Percentiles rank a stretch among this genome's conserved stretches.
Evolutionary conservation across 169 alveolate species (phyloP).

Genomic region (Plasmodium billcollinsi): DNA sequence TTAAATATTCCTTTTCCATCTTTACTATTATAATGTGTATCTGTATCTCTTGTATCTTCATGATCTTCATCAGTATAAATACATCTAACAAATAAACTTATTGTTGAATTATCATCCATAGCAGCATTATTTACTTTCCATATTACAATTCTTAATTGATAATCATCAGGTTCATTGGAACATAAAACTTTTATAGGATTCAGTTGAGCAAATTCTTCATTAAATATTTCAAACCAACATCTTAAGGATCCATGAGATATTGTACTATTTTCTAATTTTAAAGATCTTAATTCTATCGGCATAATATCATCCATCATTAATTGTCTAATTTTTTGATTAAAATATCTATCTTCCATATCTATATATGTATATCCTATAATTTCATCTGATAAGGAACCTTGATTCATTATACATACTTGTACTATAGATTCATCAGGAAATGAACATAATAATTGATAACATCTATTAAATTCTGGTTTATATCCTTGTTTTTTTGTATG

Average conservation of each 20-base stretch:
- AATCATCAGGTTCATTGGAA: conserved; percentile 90
- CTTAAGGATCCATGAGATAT: conserved; percentile 91
- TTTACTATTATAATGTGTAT: conserved; percentile 91
- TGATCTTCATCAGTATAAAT: conserved; percentile 86
- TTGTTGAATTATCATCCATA: conserved; percentile 87
- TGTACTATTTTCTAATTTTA: conserved; percentile 85
- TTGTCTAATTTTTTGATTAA: conserved; percentile 86
- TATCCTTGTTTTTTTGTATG: conserved; percentile 88
- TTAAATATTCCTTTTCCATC: conserved; percentile 92
- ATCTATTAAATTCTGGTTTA: conserved; percentile 91
- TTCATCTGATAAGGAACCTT: conserved; percentile 90
- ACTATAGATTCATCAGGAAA: conserved; percentile 91
- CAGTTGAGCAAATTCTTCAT: conserved; percentile 87
- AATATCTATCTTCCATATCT: conserved; percentile 92
- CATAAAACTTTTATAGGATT: conserved; percentile 88
- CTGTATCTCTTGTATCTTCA: conserved; percentile 88
- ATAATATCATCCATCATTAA: conserved; percentile 86
- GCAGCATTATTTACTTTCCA: conserved; percentile 92
- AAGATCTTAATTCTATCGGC: conserved; percentile 87
- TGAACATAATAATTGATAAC: conserved; percentile 90
- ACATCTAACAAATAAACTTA: conserved; percentile 91
- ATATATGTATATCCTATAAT: conserved; percentile 90
- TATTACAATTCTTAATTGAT: conserved; percentile 90
- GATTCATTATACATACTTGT: conserved; percentile 88
- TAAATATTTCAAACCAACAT: conserved; percentile 91